These are phyloP conservation scores for Boletus sensibilis DNA, from an alignment of 768 basidiomycete genomes.

Conservation along the genomic window DNA sequence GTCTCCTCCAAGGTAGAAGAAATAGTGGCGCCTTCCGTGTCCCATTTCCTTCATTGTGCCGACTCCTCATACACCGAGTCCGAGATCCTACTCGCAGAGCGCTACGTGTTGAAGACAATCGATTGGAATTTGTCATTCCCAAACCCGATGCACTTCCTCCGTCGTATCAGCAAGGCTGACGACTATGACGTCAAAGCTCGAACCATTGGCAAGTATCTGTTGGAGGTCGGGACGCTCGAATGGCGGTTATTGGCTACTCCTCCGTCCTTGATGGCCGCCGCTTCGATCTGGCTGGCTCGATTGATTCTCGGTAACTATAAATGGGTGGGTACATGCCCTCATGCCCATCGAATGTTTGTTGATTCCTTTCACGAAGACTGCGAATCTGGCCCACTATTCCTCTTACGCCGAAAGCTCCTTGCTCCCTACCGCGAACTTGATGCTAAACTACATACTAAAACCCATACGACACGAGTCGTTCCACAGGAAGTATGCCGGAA, in stretches of 20 bases:
- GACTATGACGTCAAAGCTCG: conserved; percentile 83
- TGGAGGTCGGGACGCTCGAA: conserved; percentile 84
- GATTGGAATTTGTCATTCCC: conserved; percentile 86
- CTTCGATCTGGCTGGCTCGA: conserved; percentile 83
- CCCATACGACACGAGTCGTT: conserved; percentile 73
- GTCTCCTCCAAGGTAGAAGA: conserved; percentile 92
- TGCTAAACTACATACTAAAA: conserved; percentile 84
- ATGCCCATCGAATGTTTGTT: neutral
- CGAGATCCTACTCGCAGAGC: conserved; percentile 87
- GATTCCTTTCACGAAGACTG: conserved; percentile 48
- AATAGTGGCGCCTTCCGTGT: conserved; percentile 81
- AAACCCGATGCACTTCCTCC: conserved; percentile 85
- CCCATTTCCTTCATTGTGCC: conserved; percentile 75
- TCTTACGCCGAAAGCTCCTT: conserved; percentile 79
- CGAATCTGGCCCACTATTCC: conserved; percentile 86
- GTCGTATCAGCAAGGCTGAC: conserved; percentile 91
- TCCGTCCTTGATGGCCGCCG: conserved; percentile 80
- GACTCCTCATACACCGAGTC: conserved; percentile 74
- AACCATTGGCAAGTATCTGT: conserved; percentile 86
- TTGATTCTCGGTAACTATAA: conserved; percentile 72
- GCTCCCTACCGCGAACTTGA: conserved; percentile 77
- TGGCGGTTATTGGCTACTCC: conserved; percentile 70
- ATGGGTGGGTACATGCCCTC: conserved; percentile 66
- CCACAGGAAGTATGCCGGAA: conserved; percentile 85
- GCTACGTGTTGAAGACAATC: conserved; percentile 81